These are phyloP conservation scores for Fusarium acutatum DNA, from an alignment of 2,329 filamentous ascomycete genomes.

Conservation along the genomic window DNA sequence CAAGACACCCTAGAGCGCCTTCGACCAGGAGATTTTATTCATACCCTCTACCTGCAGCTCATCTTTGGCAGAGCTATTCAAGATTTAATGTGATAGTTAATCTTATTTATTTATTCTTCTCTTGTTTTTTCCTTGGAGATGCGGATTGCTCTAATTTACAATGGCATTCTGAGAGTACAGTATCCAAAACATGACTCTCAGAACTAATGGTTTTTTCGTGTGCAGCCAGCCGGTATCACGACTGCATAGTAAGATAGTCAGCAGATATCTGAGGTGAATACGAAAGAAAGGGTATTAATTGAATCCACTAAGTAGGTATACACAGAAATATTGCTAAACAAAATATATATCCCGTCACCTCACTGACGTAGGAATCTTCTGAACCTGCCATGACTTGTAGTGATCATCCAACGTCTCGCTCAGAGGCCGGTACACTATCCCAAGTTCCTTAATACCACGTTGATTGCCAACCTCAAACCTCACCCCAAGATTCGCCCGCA, in stretches of 20 bases:
- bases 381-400: background rate
- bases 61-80: rapidly evolving
- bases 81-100: background rate
- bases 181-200: too few species aligned
- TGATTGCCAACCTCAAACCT: background rate
- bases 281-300: background rate
- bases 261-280: too few species aligned
- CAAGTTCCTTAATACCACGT: background rate
- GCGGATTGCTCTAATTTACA: background rate
- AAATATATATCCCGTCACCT: background rate
- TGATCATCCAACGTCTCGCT: background rate
- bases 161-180: too few species aligned
- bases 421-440: background rate
- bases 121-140: background rate
- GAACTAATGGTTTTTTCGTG: too few species aligned
- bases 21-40: rapidly evolving
- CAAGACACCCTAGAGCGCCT: background rate
- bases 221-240: too few species aligned
- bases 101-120: background rate
- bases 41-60: rapidly evolving
- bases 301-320: rapidly evolving
- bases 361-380: background rate
- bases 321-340: rapidly evolving
- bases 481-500: background rate
- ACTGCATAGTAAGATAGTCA: too few species aligned